Evolutionary conservation across 148 eudicot genomes (phyloP), one percentile per base, ranked within the genome.

Genomic region (Spergularia marina): DNA sequence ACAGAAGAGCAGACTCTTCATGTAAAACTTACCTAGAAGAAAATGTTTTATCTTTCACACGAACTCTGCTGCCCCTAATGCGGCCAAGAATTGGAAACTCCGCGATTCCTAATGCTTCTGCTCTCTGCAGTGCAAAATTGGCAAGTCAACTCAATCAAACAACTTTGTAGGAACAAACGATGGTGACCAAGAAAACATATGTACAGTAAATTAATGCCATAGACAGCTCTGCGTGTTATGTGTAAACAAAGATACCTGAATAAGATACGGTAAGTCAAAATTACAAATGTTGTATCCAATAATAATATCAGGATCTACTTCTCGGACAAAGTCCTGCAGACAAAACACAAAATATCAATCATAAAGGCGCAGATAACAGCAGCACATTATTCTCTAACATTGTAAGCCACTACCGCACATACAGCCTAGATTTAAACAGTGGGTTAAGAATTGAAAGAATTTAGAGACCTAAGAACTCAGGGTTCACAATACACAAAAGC

Each of bases 231-330:
- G 30, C 51, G 34, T 39, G 53, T 14, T 25, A 53, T 18, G 17
- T 55, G 18, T 63, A 71, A 66, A 25, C 39, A 52, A 61, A 64
- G 1, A 34, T 80, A 96, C 99, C 97, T 92, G 94, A 82, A 96
- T 88, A 77, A 96, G 97, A 83, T 96, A 96, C 7, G 99, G 98
- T 83, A 96, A 83, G 83, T 96, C 99, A 81, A 96, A 96, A 70
- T 96, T 96, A 94, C 98, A 96, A 71, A 96, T 96, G 89, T 96
- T 96, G 80, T 96, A 96, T 65, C 99, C 99, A 81, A 96, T 96
- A 72, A 96, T 88, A 53, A 96, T 89, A 83, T 96, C 99, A 53
- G 99, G 99, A 83, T 96, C 99, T 75, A 91, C 90, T 87, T 88
- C 90, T 66, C 99, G 94, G 51, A 96, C 77, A 53, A 96, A 84